These are phyloP conservation scores for Gymnopus androsaceus DNA, from an alignment of 1,284 basidiomycete species.

Conservation along the genomic window DNA sequence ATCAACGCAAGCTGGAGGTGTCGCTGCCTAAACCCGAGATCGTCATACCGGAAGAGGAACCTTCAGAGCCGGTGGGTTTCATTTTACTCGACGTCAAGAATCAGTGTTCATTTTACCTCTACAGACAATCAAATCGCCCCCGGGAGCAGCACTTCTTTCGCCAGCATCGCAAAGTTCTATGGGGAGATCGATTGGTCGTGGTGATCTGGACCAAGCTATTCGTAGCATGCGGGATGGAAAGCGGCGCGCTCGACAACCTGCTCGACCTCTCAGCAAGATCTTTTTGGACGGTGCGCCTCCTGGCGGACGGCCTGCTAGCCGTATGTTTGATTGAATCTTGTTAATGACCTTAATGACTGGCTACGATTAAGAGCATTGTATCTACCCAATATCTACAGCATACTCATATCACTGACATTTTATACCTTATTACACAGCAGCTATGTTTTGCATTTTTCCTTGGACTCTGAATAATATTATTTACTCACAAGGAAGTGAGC, in stretches of 20 bases:
- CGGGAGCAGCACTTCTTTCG: conserved; percentile 7
- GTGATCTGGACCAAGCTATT: conserved; percentile 81
- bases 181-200: conserved; percentile 63
- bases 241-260: conserved; percentile 48
- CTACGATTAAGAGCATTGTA: neutral
- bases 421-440: neutral
- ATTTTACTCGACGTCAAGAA: conserved; percentile 11
- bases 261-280: conserved; percentile 67
- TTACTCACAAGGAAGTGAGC: too few species aligned
- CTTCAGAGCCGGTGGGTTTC: conserved; percentile 31
- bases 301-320: conserved; percentile 45
- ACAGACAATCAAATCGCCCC: conserved; percentile 22
- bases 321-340: conserved; percentile 17
- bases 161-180: conserved; percentile 43
- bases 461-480: too few species aligned
- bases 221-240: conserved; percentile 75
- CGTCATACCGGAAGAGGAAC: conserved; percentile 25
- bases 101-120: neutral
- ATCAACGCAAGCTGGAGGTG: conserved; percentile 39
- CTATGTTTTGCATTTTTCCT: too few species aligned
- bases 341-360: neutral
- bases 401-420: neutral
- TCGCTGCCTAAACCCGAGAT: conserved; percentile 25
- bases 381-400: neutral
- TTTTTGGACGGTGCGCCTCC: conserved; percentile 65